These are phyloP conservation scores for Alliaria petiolata DNA, from an alignment of 345 rosid genomes.

Conservation along the genomic window DNA sequence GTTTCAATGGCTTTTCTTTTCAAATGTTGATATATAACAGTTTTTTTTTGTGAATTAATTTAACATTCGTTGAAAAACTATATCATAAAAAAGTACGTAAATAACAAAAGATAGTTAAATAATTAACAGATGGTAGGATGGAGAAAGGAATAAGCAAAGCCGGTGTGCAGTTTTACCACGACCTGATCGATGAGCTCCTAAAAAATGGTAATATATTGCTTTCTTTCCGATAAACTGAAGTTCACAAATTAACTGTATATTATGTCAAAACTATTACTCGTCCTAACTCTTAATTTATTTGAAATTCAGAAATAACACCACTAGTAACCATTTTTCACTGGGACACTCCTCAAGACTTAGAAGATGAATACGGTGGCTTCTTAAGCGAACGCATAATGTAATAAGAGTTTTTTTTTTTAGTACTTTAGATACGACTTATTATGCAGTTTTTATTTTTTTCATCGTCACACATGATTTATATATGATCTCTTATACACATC, in stretches of 20 bases:
- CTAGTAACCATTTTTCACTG: slow-evolving; percentile 38
- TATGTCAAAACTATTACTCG: not conserved
- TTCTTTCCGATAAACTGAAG: not conserved
- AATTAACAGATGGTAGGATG: slow-evolving; percentile 30
- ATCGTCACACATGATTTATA: not conserved
- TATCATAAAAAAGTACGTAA: not conserved
- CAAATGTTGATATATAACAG: not conserved
- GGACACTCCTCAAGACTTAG: slow-evolving; percentile 40
- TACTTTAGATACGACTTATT: not conserved
- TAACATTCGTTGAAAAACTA: too few relatives aligned
- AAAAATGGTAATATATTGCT: slow-evolving; percentile 19
- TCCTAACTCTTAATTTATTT: not conserved
- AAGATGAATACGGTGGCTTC: slow-evolving; percentile 39
- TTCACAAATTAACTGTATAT: not conserved
- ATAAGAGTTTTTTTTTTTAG: not conserved
- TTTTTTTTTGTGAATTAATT: too few relatives aligned
- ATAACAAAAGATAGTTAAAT: not conserved
- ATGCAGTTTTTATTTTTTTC: not conserved
- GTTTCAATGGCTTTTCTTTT: not conserved
- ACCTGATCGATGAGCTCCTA: slow-evolving; percentile 49
- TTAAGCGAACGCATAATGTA: slow-evolving; percentile 36
- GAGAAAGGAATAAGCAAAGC: slow-evolving; percentile 42
- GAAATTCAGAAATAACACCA: slow-evolving; percentile 24
- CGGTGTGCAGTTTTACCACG: slow-evolving; percentile 42
- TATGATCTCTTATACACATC: too few relatives aligned